phyloP scores from a whole-genome alignment of 805 yeast species.

The Ogataea henricii region DNA sequence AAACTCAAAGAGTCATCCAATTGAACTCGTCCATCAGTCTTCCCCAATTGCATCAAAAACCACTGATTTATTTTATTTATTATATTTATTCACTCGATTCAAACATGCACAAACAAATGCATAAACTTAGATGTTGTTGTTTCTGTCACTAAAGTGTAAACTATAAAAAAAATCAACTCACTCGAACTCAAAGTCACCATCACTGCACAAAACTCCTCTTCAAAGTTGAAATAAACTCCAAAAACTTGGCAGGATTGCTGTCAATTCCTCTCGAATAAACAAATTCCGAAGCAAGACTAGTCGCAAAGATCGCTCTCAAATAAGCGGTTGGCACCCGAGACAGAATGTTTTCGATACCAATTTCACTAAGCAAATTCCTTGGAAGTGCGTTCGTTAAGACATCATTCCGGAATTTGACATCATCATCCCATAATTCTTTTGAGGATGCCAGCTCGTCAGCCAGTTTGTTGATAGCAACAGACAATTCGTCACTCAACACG shows the following conservation, averaged over 20 bases:
- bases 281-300: slow-evolving; percentile 79
- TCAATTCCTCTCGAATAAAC: slow-evolving; percentile 81
- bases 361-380: slow-evolving; percentile 58
- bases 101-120: too few relatives aligned
- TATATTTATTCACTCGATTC: too few relatives aligned
- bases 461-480: slow-evolving; percentile 79
- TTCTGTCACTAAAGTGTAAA: too few relatives aligned
- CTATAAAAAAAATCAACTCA: slow-evolving; percentile 5
- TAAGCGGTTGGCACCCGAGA: slow-evolving; percentile 84
- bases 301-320: slow-evolving; percentile 84
- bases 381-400: slow-evolving; percentile 82
- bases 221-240: slow-evolving; percentile 64
- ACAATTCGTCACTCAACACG: slow-evolving; percentile 78
- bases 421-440: slow-evolving; percentile 82
- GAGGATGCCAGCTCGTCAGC: slow-evolving; percentile 84
- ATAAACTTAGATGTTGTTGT: too few relatives aligned
- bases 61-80: not conserved
- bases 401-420: slow-evolving; percentile 70
- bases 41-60: not conserved
- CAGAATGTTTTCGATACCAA: slow-evolving; percentile 69
- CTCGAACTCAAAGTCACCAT: not conserved
- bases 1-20: slow-evolving; percentile 3
- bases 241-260: slow-evolving; percentile 76
- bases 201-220: slow-evolving; percentile 41
- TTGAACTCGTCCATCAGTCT: not conserved